These are phyloP conservation scores for Phascolomyces articulosus DNA, from an alignment of 371 early-diverging fungal genomes.

Conservation along the genomic window DNA sequence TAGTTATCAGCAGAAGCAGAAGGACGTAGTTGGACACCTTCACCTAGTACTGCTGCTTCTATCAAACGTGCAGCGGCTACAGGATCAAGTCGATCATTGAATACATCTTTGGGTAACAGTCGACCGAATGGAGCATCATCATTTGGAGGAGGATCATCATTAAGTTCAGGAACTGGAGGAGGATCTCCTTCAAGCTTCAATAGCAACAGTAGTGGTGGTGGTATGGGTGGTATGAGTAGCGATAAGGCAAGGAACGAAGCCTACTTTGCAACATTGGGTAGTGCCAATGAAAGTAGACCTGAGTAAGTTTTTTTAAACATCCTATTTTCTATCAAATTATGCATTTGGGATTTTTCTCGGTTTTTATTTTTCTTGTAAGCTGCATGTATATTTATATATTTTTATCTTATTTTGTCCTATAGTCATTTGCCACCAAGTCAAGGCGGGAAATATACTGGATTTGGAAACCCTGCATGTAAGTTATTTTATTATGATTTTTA, in stretches of 20 bases:
- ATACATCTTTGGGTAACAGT: conserved; percentile 17
- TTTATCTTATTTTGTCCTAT: conserved; percentile 12
- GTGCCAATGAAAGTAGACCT: conserved; percentile 61
- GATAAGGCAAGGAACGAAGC: conserved; percentile 71
- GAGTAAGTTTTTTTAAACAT: conserved; percentile 41
- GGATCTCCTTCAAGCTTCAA: conserved; percentile 18
- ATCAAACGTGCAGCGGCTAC: conserved; percentile 21
- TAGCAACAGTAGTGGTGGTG: conserved; percentile 11
- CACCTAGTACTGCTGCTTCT: conserved; percentile 28
- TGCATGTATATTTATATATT: conserved; percentile 14
- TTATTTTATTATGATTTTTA: not conserved
- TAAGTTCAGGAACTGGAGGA: conserved; percentile 1
- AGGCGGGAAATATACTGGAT: conserved; percentile 92
- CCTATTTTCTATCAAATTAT: too few relatives aligned
- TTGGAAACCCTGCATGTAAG: conserved; percentile 76
- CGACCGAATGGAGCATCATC: conserved; percentile 11
- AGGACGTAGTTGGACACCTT: conserved; percentile 72
- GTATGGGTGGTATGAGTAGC: conserved; percentile 4
- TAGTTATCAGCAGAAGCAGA: conserved; percentile 76
- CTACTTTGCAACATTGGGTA: conserved; percentile 70
- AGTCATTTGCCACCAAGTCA: conserved; percentile 85
- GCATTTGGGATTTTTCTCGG: not conserved
- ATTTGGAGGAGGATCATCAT: conserved; percentile 15
- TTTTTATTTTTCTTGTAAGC: too few relatives aligned
- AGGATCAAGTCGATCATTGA: conserved; percentile 33